A percentile compares a stretch with the other conserved stretches of the same genome.
phyloP scores from a whole-genome alignment of 768 basidiomycete genomes.

The Naematelia aurantialba region DNA sequence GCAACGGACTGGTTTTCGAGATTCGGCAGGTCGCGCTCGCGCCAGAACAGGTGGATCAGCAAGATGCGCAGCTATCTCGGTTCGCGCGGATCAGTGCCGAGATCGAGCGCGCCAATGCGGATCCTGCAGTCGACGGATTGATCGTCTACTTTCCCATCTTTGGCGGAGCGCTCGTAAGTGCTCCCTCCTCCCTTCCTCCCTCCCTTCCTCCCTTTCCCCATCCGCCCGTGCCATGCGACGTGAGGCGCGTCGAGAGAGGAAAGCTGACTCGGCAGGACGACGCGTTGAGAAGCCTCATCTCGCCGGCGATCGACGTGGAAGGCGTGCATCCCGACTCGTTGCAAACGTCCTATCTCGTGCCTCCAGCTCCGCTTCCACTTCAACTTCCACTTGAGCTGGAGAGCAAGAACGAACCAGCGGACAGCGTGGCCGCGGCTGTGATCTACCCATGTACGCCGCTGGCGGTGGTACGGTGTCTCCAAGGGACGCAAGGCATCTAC shows the following conservation, averaged over 20 bases:
- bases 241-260: too few relatives aligned
- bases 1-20: slow-evolving; percentile 14
- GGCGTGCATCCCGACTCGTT: slow-evolving; percentile 10
- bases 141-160: slow-evolving; percentile 22
- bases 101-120: slow-evolving; percentile 15
- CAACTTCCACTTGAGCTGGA: not conserved
- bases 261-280: slow-evolving; percentile 16
- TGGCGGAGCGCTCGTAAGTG: slow-evolving; percentile 4
- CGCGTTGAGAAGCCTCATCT: slow-evolving; percentile 16
- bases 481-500: slow-evolving; percentile 15
- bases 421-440: not conserved
- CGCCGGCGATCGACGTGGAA: slow-evolving; percentile 27
- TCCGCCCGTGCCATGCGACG: too few relatives aligned
- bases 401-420: too few relatives aligned
- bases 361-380: slow-evolving; percentile 2
- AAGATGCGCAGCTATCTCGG: not conserved
- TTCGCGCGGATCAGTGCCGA: not conserved
- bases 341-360: not conserved
- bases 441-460: slow-evolving; percentile 28
- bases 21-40: not conserved
- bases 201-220: not conserved
- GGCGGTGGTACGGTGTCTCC: slow-evolving; percentile 19
- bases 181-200: not conserved
- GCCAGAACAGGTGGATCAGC: slow-evolving; percentile 6
- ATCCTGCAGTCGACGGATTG: slow-evolving; percentile 17